Base-by-base conservation (phyloP, 495 filamentous ascomycete species). In the Hamigera avellanea region DNA sequence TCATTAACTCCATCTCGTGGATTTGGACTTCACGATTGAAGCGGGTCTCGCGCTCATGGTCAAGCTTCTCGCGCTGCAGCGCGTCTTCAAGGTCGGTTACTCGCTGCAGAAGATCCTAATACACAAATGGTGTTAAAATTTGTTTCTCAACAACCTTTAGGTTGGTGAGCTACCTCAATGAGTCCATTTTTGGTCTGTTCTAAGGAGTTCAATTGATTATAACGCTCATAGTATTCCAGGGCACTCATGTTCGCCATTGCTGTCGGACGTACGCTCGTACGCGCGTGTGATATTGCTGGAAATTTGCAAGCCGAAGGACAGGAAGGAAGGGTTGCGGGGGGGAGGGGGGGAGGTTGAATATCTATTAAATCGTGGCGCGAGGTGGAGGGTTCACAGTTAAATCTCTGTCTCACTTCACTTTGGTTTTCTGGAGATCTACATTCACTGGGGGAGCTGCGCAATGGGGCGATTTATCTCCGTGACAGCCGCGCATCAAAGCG, bases 1-100 rank as follows among this genome's bases (percentile, higher is more conserved):
- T 55, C 58, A 68, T 67, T 46, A 73, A 48, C 40, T 69, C 57
- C 48, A 69, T 66, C 44, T 73, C 69, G 41, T 67, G 64, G 25
- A 67, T 44, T 39, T 73, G 69, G 37, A 68, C 61, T 39, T 73
- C 68, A 16, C 68, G 60, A 46, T 73, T 73, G 52, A 67, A 73
- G 29, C 64, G 67, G n/a, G 59, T 68, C 43, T 73, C 68, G 25
- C 69, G 64, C 36, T 68, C 61, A 57, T 69, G 69, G 26, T 72
- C 69, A 14, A 72, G 56, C 47, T 64, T 64, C 35, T 66, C 61
- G 42, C 62, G 64, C 29, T 64, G 50, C 37, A 62, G 71, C 26
- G 61, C 62, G 21, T 62, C 52, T 36, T 65, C 64, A 17, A 71
- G 50, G 14, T 64, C 56, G 34, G 59, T 63, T 8, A 72, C 50